phyloP scores from a whole-genome alignment of 305 asterid species.

The Ilex paraguariensis region DNA sequence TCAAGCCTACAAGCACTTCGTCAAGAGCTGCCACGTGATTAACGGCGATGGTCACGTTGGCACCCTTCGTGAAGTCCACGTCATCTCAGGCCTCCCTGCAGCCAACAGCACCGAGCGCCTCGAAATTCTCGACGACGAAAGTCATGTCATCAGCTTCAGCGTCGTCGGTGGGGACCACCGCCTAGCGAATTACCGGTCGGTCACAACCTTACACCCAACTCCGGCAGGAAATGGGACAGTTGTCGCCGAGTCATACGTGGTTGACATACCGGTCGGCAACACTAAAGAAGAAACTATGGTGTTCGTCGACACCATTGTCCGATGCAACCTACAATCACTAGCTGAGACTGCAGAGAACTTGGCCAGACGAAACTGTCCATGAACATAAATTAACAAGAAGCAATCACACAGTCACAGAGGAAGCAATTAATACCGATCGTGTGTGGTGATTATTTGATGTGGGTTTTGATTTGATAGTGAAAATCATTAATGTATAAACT shows the following conservation, averaged over 20 bases:
- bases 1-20: conserved; percentile 73
- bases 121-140: conserved; percentile 76
- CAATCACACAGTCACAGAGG: background rate
- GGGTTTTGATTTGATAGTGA: background rate
- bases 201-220: conserved; percentile 60
- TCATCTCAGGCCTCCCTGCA: conserved; percentile 80
- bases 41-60: conserved; percentile 72
- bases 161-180: conserved; percentile 86
- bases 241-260: conserved; percentile 69
- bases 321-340: conserved; percentile 64
- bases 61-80: conserved; percentile 54
- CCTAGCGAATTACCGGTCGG: conserved; percentile 59
- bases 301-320: conserved; percentile 70
- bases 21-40: conserved; percentile 71
- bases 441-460: background rate
- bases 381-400: background rate
- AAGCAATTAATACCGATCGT: background rate
- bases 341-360: conserved; percentile 43
- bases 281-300: conserved; percentile 71
- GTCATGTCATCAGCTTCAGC: conserved; percentile 74
- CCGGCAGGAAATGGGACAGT: conserved; percentile 33
- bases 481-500: background rate
- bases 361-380: conserved; percentile 14
- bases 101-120: conserved; percentile 66
- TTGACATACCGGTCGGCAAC: conserved; percentile 69